Conservation (phyloP, 148 eudicot genomes). For the Camellia lanceoleosa region DNA sequence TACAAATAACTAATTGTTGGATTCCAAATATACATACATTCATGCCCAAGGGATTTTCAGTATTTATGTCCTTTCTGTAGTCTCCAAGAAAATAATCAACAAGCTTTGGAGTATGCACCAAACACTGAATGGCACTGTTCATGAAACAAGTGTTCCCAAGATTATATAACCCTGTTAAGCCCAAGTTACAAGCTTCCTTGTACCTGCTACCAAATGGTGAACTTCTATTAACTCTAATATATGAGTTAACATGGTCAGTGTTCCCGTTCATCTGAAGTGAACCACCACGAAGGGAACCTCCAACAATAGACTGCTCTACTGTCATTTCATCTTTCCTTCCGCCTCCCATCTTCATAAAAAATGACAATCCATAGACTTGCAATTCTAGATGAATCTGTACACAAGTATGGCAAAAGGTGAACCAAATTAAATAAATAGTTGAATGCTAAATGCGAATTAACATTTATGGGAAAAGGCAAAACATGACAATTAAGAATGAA, state of each 20-base stretch:
- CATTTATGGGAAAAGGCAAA: background rate
- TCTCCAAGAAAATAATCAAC: conserved; percentile 86
- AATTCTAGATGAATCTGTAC: conserved; percentile 57
- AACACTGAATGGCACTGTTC: conserved; percentile 91
- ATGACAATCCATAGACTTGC: conserved; percentile 53
- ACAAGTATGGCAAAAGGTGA: background rate
- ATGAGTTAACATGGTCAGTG: conserved; percentile 29
- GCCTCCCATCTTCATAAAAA: conserved; percentile 21
- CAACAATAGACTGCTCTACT: conserved; percentile 24
- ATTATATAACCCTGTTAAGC: conserved; percentile 78
- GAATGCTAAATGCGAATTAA: background rate
- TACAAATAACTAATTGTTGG: background rate
- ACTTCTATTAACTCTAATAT: conserved; percentile 17
- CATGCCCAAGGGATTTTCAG: conserved; percentile 72
- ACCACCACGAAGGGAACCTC: conserved; percentile 21
- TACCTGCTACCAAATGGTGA: conserved; percentile 23
- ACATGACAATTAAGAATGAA: background rate
- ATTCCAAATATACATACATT: conserved; percentile 44
- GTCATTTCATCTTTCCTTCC: conserved; percentile 20
- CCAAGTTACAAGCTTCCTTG: conserved; percentile 41
- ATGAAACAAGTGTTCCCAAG: conserved; percentile 93
- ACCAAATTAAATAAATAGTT: conserved; percentile 2
- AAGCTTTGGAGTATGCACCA: conserved; percentile 79
- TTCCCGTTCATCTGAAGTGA: conserved; percentile 48
- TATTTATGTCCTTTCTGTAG: conserved; percentile 69